Conservation (phyloP, 305 asterid genomes). For the Fraxinus angustifolia region DNA sequence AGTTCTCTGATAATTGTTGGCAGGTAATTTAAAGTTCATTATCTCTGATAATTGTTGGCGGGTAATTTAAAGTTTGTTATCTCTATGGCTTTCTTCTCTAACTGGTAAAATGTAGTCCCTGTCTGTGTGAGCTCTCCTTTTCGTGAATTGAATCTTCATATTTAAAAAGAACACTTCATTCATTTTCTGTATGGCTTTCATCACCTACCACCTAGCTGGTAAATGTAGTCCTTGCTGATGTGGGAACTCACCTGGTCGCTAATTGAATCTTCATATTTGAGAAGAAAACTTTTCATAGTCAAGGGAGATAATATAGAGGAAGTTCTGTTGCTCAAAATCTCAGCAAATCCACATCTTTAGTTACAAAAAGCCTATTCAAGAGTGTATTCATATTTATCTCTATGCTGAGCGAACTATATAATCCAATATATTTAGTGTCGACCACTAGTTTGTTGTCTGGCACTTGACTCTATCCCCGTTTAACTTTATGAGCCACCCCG, state of each 20-base stretch:
- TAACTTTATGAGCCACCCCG: neutral
- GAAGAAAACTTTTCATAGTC: neutral
- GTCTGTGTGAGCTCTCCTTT: neutral
- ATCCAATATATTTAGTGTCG: neutral
- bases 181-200: neutral
- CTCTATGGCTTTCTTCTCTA: neutral
- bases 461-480: neutral
- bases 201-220: neutral
- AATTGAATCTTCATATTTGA: neutral
- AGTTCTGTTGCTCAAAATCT: neutral
- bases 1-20: constrained; percentile 70
- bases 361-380: neutral
- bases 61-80: constrained; percentile 38
- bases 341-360: neutral
- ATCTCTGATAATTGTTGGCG: constrained; percentile 65
- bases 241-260: neutral
- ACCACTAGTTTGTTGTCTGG: neutral
- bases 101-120: neutral
- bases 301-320: neutral
- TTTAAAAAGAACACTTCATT: neutral
- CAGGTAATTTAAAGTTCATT: constrained; percentile 48
- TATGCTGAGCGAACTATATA: neutral
- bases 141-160: neutral
- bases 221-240: neutral
- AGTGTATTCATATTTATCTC: neutral